Conservation (phyloP, 495 filamentous ascomycete genomes). For the Penicillium flavigenum region DNA sequence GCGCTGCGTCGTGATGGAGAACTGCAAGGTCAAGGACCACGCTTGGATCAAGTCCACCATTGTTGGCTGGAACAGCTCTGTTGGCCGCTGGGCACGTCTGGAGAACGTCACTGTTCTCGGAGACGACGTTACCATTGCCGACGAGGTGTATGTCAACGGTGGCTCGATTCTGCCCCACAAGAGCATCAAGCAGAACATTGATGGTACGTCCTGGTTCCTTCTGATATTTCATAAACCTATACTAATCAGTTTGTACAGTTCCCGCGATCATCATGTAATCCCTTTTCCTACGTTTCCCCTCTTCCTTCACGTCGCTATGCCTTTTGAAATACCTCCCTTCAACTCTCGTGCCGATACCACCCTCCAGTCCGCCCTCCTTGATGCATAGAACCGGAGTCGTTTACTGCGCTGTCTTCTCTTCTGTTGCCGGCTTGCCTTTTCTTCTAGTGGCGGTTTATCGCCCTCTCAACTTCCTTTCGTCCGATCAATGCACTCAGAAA, state of each 20-base stretch:
- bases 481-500: constrained; percentile 21
- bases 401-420: constrained; percentile 37
- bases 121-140: constrained; percentile 98
- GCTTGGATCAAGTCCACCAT: constrained; percentile 99
- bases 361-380: constrained; percentile 28
- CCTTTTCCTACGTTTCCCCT: constrained; percentile 10
- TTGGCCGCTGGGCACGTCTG: constrained; percentile 92
- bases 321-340: constrained; percentile 21
- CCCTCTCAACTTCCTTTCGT: constrained; percentile 22
- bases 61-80: constrained; percentile 97
- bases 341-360: constrained; percentile 29
- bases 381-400: constrained; percentile 49
- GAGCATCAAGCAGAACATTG: constrained; percentile 98
- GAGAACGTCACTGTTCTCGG: constrained; percentile 98
- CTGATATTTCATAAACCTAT: background rate
- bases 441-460: constrained; percentile 14
- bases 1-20: constrained; percentile 84
- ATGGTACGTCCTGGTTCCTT: constrained; percentile 55
- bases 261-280: constrained; percentile 85
- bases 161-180: constrained; percentile 96
- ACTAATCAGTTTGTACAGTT: constrained; percentile 42
- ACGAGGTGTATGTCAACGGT: constrained; percentile 99
- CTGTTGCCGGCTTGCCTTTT: constrained; percentile 24
- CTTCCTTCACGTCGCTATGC: constrained; percentile 34
- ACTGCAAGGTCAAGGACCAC: constrained; percentile 96